Base-by-base conservation (phyloP, 768 basidiomycete genomes). In the Tylopilus sp. region DNA sequence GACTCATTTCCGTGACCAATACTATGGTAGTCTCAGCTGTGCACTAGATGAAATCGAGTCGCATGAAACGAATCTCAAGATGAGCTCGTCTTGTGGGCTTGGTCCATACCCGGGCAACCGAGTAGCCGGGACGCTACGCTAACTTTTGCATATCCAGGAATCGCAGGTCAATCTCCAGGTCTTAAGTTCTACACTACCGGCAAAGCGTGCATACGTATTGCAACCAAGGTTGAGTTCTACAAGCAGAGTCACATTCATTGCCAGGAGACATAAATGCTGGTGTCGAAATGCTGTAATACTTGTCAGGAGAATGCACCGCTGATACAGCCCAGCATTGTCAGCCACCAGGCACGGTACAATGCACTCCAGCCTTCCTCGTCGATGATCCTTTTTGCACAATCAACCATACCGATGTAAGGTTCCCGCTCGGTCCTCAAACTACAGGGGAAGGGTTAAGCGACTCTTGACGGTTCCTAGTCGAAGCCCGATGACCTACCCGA, bases 311-410 rank as follows among this genome's bases (percentile, higher is more conserved):
- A 66, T 45, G 83, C 80, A 56, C 81, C 85, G 45, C 65, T 72
- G 30, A 86, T 66, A 36, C 80, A 80, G 26, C 82, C 85, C 36
- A 89, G 59, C 67, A 87, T 73, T 5, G 87, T 89, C 45, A 91
- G 64, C 91, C 90, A 92, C 89, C 89, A 92, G 6, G 85, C 91
- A 30, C 90, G 84, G 64, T 89, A 91, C 49, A 94, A 67, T 0
- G 87, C 78, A 58, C 68, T 65, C 72, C 78, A 79, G 1, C 92
- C 92, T 66, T 94, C 92, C 68, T 94, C 91, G 30, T 86, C 78
- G 13, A 87, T 64, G 30, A 92, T 90, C 57, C 83, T 78, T 70
- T 87, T 87, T 12, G 76, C 83, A 54, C 89, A 92, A 64, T 93
- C 87, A 9, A 80, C 66, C 29, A 93, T 68, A 8, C 91, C 85